These are phyloP conservation scores for Dillenia turbinata DNA, from an alignment of 164 flowering plant species.

Conservation along the genomic window DNA sequence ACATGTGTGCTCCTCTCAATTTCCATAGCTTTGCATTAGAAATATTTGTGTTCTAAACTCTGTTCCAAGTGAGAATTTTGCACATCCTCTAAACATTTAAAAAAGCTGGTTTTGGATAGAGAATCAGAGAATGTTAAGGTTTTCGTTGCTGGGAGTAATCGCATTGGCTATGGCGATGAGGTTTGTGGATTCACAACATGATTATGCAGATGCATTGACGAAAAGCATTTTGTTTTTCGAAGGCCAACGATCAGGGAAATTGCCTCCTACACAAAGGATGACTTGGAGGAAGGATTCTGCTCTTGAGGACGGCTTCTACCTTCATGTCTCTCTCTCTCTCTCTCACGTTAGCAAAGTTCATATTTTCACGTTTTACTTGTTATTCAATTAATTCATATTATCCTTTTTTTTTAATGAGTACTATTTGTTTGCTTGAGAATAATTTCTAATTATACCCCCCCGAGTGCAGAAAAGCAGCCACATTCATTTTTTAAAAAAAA, in stretches of 20 bases:
- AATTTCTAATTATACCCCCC: neutral
- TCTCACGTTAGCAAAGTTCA: neutral
- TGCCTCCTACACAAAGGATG: conserved; percentile 39
- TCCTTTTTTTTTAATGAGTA: neutral
- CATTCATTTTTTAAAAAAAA: too few species aligned
- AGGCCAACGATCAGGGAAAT: conserved; percentile 54
- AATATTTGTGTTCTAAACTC: too few species aligned
- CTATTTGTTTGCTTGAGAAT: neutral
- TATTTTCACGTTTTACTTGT: too few species aligned
- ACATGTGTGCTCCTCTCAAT: too few species aligned
- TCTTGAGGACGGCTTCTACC: conserved; percentile 34
- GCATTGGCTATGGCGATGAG: too few species aligned
- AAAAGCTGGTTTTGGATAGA: too few species aligned
- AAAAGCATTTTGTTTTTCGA: conserved; percentile 58
- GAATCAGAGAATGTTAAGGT: too few species aligned
- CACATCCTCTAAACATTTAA: too few species aligned
- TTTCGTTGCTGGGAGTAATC: too few species aligned
- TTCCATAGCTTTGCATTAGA: too few species aligned
- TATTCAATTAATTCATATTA: neutral
- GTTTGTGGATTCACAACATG: conserved; percentile 4
- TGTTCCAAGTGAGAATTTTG: too few species aligned
- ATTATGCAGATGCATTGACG: conserved; percentile 46
- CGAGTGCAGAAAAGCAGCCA: too few species aligned
- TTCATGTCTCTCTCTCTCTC: conserved; percentile 26
- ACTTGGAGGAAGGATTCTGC: conserved; percentile 56